Evolutionary conservation across 768 basidiomycete species (phyloP), one percentile per base, ranked within the genome.

Genomic region (Auricularia heimuer): DNA sequence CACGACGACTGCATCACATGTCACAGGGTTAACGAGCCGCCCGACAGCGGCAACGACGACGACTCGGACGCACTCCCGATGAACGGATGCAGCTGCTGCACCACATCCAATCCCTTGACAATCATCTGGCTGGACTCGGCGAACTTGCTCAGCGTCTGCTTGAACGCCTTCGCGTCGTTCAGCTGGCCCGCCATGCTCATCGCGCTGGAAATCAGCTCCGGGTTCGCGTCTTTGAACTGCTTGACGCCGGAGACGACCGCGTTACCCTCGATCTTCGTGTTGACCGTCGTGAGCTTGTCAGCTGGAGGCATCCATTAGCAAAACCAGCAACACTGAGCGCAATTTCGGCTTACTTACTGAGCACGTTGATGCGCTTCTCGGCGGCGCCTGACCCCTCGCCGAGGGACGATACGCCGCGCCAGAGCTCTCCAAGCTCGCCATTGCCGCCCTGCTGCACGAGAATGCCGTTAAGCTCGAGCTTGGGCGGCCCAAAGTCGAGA

Each of bases 21-120:
- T 54, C 11, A 56, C 18, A 45, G 44, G 44, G 16, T 51, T 8
- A 51, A 18, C 47, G 21, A 4, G 47, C 0, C 18, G 51, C 12
- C n/a, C 34, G 44, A 10, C 24, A 47, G 35, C 7, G 10, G 34
- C 24, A 35, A 1, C 29, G n/a, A 10, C 33, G 29, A 21, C n/a
- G n/a, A n/a, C n/a, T n/a, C 29, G 29, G 21, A 63, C 63, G 12
- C 45, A 66, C 65, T 63, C 36, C 21, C 29, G n/a, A 64, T 36
- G 37, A 63, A 58, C 54, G 65, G 65, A 33, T 66, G 65, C 21
- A 66, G n/a, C 36, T 42, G 36, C 42, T 34, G 18, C 18, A 66
- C 42, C 6, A 37, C 65, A 21, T 66, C 63, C 18, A 66, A 35
- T 1, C 44, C 45, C 24, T 37, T 54, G 8, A 64, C 24, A 11